Conservation (phyloP, 257 asterid species). For the Prunella vulgaris region DNA sequence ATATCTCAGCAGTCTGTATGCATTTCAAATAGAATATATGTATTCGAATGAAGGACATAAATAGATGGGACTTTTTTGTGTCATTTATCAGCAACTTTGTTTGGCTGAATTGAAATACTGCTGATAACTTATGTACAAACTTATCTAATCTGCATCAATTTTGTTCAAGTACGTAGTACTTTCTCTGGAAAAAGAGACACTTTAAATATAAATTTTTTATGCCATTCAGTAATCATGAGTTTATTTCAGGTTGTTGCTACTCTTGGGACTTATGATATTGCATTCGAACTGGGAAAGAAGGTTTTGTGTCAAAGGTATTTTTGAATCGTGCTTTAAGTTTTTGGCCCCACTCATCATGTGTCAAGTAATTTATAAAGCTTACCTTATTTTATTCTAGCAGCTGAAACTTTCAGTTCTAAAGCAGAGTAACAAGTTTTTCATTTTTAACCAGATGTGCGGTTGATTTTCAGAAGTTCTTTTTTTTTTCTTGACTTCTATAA, state of each 20-base stretch:
- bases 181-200: neutral
- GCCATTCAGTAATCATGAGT: slow-evolving; percentile 19
- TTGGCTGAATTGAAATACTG: neutral
- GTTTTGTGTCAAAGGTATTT: slow-evolving; percentile 77
- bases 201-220: neutral
- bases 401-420: neutral
- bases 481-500: neutral
- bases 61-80: neutral
- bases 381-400: neutral
- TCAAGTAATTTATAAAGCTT: neutral
- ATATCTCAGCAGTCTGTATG: neutral
- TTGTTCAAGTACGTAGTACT: neutral
- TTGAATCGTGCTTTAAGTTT: slow-evolving; percentile 12
- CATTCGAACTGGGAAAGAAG: slow-evolving; percentile 86
- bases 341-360: slow-evolving; percentile 3
- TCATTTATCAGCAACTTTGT: neutral
- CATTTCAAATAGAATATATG: neutral
- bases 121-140: neutral
- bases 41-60: neutral
- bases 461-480: neutral
- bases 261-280: slow-evolving; percentile 84
- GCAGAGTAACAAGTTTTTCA: neutral
- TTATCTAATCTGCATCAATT: neutral
- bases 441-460: neutral
- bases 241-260: slow-evolving; percentile 76